These are phyloP conservation scores for Geoglossum glabrum DNA, from an alignment of 495 filamentous ascomycete species.

Conservation along the genomic window DNA sequence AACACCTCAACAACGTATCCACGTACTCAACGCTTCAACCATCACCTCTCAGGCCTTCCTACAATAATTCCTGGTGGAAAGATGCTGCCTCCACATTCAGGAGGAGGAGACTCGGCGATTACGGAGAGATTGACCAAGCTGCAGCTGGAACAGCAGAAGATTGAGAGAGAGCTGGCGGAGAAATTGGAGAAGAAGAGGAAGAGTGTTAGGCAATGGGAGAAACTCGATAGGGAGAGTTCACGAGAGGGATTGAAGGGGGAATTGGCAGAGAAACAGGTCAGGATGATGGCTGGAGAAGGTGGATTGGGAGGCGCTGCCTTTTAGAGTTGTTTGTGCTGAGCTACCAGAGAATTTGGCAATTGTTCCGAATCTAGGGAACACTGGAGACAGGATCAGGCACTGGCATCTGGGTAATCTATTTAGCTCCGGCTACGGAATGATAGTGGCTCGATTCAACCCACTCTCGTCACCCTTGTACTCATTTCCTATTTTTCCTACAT, in stretches of 20 bases:
- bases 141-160: constrained; percentile 32
- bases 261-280: constrained; percentile 38
- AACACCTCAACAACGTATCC: constrained; percentile 27
- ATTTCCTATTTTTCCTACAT: neutral
- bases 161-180: constrained; percentile 33
- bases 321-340: constrained; percentile 7
- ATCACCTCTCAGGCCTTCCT: constrained; percentile 30
- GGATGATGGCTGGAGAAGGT: constrained; percentile 33
- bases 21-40: constrained; percentile 28
- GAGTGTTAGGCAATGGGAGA: constrained; percentile 37
- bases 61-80: constrained; percentile 32
- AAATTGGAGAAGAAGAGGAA: constrained; percentile 31
- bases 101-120: constrained; percentile 18
- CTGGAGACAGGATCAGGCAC: neutral
- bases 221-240: constrained; percentile 34
- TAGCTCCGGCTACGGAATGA: neutral
- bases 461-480: neutral
- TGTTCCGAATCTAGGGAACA: neutral
- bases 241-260: constrained; percentile 38
- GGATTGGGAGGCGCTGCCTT: constrained; percentile 24
- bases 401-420: neutral
- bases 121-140: constrained; percentile 31
- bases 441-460: neutral
- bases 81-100: constrained; percentile 10
- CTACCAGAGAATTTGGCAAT: neutral